These are phyloP conservation scores for Scolecobasidium constrictum DNA, from an alignment of 2,329 filamentous ascomycete species.

Conservation along the genomic window DNA sequence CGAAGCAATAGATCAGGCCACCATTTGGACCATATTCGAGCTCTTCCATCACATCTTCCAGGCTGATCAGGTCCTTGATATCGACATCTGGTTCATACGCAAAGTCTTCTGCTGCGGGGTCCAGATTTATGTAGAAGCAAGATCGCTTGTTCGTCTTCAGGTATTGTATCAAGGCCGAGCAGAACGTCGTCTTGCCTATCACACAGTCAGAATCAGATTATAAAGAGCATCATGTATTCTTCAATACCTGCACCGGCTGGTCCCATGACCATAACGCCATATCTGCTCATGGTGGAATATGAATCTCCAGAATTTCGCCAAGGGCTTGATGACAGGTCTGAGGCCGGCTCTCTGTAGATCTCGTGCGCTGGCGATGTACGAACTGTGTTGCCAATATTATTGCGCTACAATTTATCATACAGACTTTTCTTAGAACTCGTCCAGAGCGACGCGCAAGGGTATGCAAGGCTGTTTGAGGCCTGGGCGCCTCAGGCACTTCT, in stretches of 20 bases:
- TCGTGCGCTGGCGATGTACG: too few relatives aligned
- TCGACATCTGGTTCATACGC: slow-evolving; percentile 86
- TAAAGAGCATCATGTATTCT: too few relatives aligned
- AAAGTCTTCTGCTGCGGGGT: slow-evolving; percentile 89
- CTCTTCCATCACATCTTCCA: slow-evolving; percentile 96
- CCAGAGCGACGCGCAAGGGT: too few relatives aligned
- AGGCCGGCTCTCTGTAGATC: too few relatives aligned
- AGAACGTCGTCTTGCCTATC: slow-evolving; percentile 83
- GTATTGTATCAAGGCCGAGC: slow-evolving; percentile 84
- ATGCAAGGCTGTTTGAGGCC: too few relatives aligned
- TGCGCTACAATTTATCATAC: too few relatives aligned
- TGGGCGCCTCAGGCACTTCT: too few relatives aligned
- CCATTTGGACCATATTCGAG: slow-evolving; percentile 84
- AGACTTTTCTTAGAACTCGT: too few relatives aligned
- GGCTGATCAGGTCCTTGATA: slow-evolving; percentile 87
- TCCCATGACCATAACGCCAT: slow-evolving; percentile 87
- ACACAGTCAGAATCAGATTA: too few relatives aligned
- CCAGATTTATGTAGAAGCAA: slow-evolving; percentile 95
- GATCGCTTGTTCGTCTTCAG: slow-evolving; percentile 84
- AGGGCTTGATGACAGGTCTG: too few relatives aligned
- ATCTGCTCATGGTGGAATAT: slow-evolving; percentile 72
- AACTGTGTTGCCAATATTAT: too few relatives aligned
- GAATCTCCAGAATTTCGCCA: not conserved
- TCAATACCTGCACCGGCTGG: slow-evolving; percentile 83
- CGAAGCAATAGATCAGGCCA: slow-evolving; percentile 91